Evolutionary conservation across 2,329 filamentous ascomycete genomes (phyloP).

Genomic region (Sarocladium brachiariae): DNA sequence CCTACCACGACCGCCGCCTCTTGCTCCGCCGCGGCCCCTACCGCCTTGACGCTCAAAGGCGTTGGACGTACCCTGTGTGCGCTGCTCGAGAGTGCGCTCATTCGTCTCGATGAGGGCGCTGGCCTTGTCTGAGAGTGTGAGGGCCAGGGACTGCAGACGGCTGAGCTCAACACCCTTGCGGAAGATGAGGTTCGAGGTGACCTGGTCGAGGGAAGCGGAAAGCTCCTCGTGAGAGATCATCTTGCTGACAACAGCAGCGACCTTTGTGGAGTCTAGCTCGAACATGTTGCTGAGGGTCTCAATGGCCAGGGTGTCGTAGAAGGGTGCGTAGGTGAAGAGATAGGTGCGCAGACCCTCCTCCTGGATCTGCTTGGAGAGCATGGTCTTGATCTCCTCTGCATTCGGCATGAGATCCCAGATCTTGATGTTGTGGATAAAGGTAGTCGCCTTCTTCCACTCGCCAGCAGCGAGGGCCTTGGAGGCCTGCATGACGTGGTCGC

Average conservation of each 20-base stretch:
- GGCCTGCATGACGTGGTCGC: constrained; percentile 98
- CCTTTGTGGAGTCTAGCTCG: constrained; percentile 84
- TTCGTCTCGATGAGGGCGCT: constrained; percentile 94
- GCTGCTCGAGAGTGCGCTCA: constrained; percentile 93
- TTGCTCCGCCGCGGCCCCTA: constrained; percentile 60
- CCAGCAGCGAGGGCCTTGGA: constrained; percentile 94
- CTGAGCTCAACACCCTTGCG: constrained; percentile 98
- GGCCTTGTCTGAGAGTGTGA: constrained; percentile 93
- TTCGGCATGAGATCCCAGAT: constrained; percentile 98
- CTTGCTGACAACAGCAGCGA: constrained; percentile 91
- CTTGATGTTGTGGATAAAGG: constrained; percentile 96
- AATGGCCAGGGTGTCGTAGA: constrained; percentile 93
- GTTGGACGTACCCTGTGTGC: constrained; percentile 91
- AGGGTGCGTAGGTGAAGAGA: constrained; percentile 98
- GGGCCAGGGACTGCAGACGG: constrained; percentile 86
- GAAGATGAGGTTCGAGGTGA: constrained; percentile 97
- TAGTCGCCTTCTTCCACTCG: constrained; percentile 95
- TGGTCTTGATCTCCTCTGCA: constrained; percentile 86
- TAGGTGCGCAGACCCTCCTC: constrained; percentile 97
- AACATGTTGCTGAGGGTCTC: constrained; percentile 88
- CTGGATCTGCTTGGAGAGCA: constrained; percentile 97
- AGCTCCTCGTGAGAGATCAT: constrained; percentile 99
- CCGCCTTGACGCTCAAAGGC: constrained; percentile 92
- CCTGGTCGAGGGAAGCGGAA: constrained; percentile 91
- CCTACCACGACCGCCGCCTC: constrained; percentile 54